A percentile compares a stretch with the other conserved stretches of the same genome.
phyloP scores from a whole-genome alignment of 257 asterid genomes.

The Echium plantagineum region DNA sequence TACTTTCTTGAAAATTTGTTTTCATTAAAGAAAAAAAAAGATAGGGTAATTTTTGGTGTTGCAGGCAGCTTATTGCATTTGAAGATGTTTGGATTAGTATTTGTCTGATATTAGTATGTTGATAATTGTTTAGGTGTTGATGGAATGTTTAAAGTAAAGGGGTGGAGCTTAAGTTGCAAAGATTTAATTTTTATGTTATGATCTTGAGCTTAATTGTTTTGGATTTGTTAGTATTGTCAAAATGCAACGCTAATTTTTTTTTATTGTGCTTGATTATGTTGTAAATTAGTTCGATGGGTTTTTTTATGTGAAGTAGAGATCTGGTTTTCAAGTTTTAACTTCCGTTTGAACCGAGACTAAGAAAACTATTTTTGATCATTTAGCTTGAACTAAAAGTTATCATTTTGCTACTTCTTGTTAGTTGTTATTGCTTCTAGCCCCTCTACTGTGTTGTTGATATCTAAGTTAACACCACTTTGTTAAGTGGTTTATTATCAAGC shows the following conservation, averaged over 20 bases:
- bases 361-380: background rate
- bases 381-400: no score
- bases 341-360: no score
- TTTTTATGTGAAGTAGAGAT: background rate
- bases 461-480: background rate
- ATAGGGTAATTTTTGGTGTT: slow-evolving; percentile 6
- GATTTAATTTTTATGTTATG: background rate
- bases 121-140: background rate
- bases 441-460: background rate
- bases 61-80: background rate
- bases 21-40: slow-evolving; percentile 1
- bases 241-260: no score
- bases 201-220: background rate
- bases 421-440: background rate
- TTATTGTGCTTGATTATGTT: background rate
- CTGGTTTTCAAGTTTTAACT: background rate
- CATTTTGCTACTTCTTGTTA: no score
- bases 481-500: background rate
- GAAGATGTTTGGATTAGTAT: no score
- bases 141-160: background rate
- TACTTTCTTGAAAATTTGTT: background rate
- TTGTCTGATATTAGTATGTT: background rate
- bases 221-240: background rate
- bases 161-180: background rate
- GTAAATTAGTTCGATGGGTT: no score